Evolutionary conservation across 805 yeast species (phyloP), one percentile per base, ranked within the genome.

Genomic region (Maudiozyma serrabonitensis): DNA sequence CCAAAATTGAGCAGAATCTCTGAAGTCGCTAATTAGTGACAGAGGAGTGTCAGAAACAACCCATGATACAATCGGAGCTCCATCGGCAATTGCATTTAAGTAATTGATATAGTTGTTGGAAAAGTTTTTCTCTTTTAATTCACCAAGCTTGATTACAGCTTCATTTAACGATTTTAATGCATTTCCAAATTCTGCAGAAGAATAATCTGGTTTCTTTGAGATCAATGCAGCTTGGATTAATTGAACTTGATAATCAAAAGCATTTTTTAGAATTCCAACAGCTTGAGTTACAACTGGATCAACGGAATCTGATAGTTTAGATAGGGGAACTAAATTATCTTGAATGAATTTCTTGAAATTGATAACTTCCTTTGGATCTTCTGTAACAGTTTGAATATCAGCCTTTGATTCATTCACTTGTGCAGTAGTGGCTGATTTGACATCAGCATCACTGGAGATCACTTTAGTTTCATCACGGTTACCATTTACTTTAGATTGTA

Each of bases 1-100:
- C 89, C 97, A 93, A 69, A 93, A 93, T 65, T 84, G 91, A 35
- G 96, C 86, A 19, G 95, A 80, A 62, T 93, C 99, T 63, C 84
- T 86, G 69, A 82, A 86, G 55, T 90, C 96, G 3, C 84, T 79
- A 50, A 93, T 76, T 55, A 75, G 78, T 0, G 87, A 79, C 15
- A 84, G 79, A 1, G 97, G 96, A 4, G 87, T 80, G 3, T 75
- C 79, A 6, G 79, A 77, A 18, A 87, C 80, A 53, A 91, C 77
- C 99, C 99, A 93, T 23, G 95, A 95, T 48, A 90, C 73, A 6
- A 86, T 87, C 11, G 96, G 89, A 9, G 85, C 79, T 46, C 96
- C 97, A 63, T 93, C 98, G 25, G 89, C 79, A 41, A 93, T 75
- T 1, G 97, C 78, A 58, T 84, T 87, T 66, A 93, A 75, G 62